Conservation (phyloP, 2,329 filamentous ascomycete species). For the Aspergillus persii region DNA sequence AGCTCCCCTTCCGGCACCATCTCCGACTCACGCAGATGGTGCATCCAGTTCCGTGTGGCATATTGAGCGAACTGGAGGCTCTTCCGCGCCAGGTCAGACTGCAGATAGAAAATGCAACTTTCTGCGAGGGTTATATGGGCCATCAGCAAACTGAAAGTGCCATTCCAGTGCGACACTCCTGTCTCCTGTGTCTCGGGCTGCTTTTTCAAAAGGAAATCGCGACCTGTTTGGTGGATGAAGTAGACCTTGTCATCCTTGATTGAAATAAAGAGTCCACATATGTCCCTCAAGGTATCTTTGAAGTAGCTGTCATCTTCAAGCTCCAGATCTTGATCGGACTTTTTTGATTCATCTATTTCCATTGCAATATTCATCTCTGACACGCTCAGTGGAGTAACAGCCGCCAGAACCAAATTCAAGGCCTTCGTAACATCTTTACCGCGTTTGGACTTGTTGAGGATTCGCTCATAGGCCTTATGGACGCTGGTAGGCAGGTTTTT, state of each 20-base stretch:
- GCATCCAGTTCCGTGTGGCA: not conserved
- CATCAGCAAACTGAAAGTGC: not conserved
- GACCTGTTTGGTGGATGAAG: slow-evolving; percentile 23
- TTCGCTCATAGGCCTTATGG: slow-evolving; percentile 28
- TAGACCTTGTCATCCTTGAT: slow-evolving; percentile 17
- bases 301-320: slow-evolving; percentile 13
- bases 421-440: slow-evolving; percentile 5
- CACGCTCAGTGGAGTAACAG: slow-evolving; percentile 3
- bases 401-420: slow-evolving; percentile 17
- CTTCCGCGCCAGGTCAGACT: not conserved
- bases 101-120: not conserved
- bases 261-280: slow-evolving; percentile 20
- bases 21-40: not conserved
- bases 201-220: slow-evolving; percentile 17
- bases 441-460: slow-evolving; percentile 14
- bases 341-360: slow-evolving; percentile 6
- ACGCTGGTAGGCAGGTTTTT: slow-evolving; percentile 27
- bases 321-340: slow-evolving; percentile 12
- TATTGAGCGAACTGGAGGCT: not conserved
- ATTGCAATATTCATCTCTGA: slow-evolving; percentile 11
- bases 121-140: not conserved
- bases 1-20: not conserved
- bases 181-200: not conserved
- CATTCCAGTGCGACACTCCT: not conserved
- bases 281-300: slow-evolving; percentile 6